phyloP scores from a whole-genome alignment of 2,329 filamentous ascomycete species.

The Aspergillus sp. region DNA sequence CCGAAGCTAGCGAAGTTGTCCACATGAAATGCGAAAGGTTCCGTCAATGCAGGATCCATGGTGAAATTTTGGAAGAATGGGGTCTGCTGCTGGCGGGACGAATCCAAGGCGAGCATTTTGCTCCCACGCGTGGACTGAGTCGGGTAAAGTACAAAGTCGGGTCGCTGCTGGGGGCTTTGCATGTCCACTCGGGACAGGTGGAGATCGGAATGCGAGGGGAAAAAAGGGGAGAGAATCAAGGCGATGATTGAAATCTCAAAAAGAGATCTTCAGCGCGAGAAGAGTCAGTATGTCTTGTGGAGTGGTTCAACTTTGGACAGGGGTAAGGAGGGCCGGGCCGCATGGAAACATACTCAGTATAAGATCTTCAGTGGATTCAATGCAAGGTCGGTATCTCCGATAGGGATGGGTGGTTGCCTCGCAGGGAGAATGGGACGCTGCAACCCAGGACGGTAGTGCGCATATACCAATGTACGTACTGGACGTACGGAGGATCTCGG shows the following conservation, averaged over 20 bases:
- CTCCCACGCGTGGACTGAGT: conserved; percentile 8
- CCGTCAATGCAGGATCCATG: conserved; percentile 31
- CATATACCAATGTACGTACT: neutral
- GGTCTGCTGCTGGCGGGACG: conserved; percentile 28
- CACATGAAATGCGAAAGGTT: conserved; percentile 29
- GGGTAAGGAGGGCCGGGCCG: conserved; percentile 14
- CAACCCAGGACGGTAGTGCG: neutral
- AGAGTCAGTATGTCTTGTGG: conserved; percentile 11
- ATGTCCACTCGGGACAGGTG: conserved; percentile 13
- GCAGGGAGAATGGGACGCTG: neutral
- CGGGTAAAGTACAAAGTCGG: conserved; percentile 22
- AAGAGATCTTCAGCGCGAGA: conserved; percentile 9
- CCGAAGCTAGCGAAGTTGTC: conserved; percentile 23
- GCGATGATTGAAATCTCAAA: neutral
- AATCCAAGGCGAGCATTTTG: conserved; percentile 34
- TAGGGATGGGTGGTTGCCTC: neutral
- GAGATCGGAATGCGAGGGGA: conserved; percentile 8
- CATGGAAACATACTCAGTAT: conserved; percentile 11
- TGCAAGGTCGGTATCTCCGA: neutral
- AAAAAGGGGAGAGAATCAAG: neutral
- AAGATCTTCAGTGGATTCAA: neutral
- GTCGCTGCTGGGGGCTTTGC: conserved; percentile 15
- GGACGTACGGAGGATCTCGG: neutral
- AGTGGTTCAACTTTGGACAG: neutral
- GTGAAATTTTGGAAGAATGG: conserved; percentile 29